Conservation (phyloP, 495 filamentous ascomycete genomes). For the Amniculicola lignicola region DNA sequence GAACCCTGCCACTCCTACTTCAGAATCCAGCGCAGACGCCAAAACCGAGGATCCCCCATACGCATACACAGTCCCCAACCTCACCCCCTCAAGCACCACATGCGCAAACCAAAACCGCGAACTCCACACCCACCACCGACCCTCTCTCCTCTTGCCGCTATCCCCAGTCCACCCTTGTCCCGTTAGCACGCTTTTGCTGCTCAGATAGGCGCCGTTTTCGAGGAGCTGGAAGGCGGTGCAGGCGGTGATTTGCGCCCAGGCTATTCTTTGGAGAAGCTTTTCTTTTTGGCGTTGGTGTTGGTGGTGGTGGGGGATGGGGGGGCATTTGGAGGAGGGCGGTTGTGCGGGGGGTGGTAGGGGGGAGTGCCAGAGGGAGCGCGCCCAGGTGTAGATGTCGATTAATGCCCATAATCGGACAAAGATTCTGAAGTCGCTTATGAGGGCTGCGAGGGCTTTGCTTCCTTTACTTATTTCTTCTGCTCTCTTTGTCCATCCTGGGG, state of each 20-base stretch:
- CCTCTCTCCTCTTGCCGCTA: constrained; percentile 51
- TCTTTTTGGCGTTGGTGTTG: constrained; percentile 2
- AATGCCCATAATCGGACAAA: constrained; percentile 78
- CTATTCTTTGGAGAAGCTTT: constrained; percentile 49
- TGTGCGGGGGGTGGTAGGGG: constrained; percentile 35
- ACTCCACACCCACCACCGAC: constrained; percentile 67
- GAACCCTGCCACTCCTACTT: constrained; percentile 33
- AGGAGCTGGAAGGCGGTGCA: constrained; percentile 70
- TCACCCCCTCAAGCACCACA: constrained; percentile 69
- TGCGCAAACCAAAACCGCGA: constrained; percentile 74
- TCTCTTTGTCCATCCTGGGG: constrained; percentile 44
- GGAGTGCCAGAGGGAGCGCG: constrained; percentile 18
- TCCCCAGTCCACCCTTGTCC: constrained; percentile 49
- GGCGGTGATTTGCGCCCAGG: constrained; percentile 63
- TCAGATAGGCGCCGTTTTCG: constrained; percentile 81
- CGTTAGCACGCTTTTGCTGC: constrained; percentile 61
- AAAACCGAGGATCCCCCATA: no score
- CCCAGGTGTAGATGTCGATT: constrained; percentile 74
- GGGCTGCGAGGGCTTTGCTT: constrained; percentile 46
- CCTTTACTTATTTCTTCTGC: constrained; percentile 22
- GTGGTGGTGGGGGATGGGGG: background rate
- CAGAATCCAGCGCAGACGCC: constrained; percentile 30
- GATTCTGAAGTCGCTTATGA: constrained; percentile 64
- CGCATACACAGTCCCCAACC: no score
- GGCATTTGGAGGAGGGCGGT: no score